phyloP scores from a whole-genome alignment of 306 rosid species.

The Castanea mollissima region DNA sequence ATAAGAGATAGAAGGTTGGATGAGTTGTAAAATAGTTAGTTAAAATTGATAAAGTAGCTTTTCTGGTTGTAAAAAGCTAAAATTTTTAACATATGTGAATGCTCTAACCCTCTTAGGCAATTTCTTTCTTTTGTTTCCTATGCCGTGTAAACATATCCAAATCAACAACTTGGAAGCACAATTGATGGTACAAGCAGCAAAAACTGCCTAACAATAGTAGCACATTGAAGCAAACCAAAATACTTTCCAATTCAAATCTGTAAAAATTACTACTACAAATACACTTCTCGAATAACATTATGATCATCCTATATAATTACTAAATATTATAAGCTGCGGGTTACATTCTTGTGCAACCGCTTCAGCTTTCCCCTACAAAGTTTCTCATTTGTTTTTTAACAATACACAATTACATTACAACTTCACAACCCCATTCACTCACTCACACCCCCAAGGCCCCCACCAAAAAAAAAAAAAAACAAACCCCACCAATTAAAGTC shows the following conservation, averaged over 20 bases:
- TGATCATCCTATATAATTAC: slow-evolving; percentile 23
- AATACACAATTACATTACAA: slow-evolving; percentile 17
- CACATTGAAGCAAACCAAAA: slow-evolving; percentile 22
- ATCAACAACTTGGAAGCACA: no score
- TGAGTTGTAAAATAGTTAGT: no score
- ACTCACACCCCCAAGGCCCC: slow-evolving; percentile 13
- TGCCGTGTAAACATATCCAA: no score
- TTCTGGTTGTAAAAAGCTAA: no score
- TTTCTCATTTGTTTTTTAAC: neutral
- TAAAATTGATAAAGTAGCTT: no score
- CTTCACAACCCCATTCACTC: slow-evolving; percentile 10
- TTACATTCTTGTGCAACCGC: slow-evolving; percentile 56
- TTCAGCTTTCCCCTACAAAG: slow-evolving; percentile 46
- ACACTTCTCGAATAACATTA: neutral
- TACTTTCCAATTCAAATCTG: slow-evolving; percentile 8
- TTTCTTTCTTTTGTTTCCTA: no score
- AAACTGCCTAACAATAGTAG: neutral
- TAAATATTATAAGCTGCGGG: slow-evolving; percentile 59
- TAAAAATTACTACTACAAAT: slow-evolving; percentile 7
- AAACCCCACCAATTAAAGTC: slow-evolving; percentile 6
- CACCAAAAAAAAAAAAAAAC: neutral
- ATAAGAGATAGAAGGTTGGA: no score
- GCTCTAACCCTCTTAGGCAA: no score
- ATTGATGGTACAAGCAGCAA: neutral
- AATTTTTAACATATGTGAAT: no score